Conservation (phyloP, 257 asterid species). For the Capsicum pubescens region DNA sequence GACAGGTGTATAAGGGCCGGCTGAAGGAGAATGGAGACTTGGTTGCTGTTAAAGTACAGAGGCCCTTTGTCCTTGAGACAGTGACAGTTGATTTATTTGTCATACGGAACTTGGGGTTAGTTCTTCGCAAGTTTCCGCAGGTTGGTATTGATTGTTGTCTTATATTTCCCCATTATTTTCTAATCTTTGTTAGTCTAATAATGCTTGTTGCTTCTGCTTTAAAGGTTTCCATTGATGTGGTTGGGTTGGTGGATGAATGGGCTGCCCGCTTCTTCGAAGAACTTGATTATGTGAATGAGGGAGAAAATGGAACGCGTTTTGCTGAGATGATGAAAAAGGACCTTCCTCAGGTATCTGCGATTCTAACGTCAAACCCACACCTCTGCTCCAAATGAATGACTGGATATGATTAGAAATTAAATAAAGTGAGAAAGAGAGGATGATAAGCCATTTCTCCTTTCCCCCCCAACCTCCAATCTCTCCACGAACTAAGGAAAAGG, state of each 20-base stretch:
- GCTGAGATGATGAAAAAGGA: slow-evolving; percentile 98
- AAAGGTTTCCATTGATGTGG: slow-evolving; percentile 85
- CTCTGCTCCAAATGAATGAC: slow-evolving; percentile 1
- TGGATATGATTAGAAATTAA: background rate
- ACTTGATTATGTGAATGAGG: slow-evolving; percentile 96
- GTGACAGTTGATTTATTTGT: slow-evolving; percentile 89
- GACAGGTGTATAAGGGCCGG: slow-evolving; percentile 98
- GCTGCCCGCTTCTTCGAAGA: slow-evolving; percentile 99
- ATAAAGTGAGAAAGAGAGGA: background rate
- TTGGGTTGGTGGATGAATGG: slow-evolving; percentile 99
- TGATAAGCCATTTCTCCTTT: background rate
- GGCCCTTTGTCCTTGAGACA: slow-evolving; percentile 99
- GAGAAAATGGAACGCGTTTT: slow-evolving; percentile 89
- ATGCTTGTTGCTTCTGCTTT: slow-evolving; percentile 30
- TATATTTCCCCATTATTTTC: slow-evolving; percentile 20
- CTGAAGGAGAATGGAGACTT: slow-evolving; percentile 91
- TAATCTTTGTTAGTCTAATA: background rate
- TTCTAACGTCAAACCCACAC: background rate
- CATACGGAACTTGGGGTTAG: slow-evolving; percentile 84
- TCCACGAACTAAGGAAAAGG: background rate
- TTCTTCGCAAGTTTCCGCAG: slow-evolving; percentile 96
- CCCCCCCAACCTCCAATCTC: background rate
- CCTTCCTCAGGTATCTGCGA: slow-evolving; percentile 83
- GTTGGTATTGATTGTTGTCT: slow-evolving; percentile 46
- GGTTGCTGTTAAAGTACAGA: slow-evolving; percentile 98